Base-by-base conservation (phyloP, 345 rosid genomes). In the Linum tenue region DNA sequence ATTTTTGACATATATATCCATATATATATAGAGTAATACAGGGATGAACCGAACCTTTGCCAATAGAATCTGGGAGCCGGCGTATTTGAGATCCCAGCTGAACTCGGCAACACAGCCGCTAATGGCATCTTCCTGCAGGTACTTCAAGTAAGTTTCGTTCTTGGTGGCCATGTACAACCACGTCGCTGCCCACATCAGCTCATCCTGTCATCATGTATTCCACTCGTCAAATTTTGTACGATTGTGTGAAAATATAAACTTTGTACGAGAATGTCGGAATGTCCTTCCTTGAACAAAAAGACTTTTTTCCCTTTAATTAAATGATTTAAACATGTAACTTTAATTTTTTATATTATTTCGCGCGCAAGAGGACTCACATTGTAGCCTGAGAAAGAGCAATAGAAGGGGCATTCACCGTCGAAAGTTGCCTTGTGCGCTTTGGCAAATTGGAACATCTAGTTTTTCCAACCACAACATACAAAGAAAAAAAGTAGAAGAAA, bases 341-440 rank as follows among this genome's bases (percentile, higher is more conserved):
- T 1, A 37, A 64, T 22, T 6, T 40, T 22, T 2, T 3, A 44
- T 1, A 51, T 55, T 44, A 40, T 15, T 35, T 55, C 31, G 31
- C 37, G n/a, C n/a, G 12, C 3, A 35, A 60, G 60, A 50, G 36
- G 5, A 11, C 17, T 72, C 84, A 92, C 98, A 22, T 90, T 76
- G 74, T 84, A 92, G 76, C 98, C 98, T 3, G 96, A 86, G 83
- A 56, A 78, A 39, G 98, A 92, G 82, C 98, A 92, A 68, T 92
- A 90, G 77, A 88, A 92, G 51, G 98, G 98, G 76, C 97, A 92
- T 80, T 86, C 98, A 75, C 98, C 97, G 55, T 88, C 96, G 58
- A 38, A 92, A n/a, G 87, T 85, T 70, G 89, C 91, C 74, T 83
- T 86, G 75, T 84, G 82, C 9, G 67, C 14, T 64, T 79, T 85